Evolutionary conservation across 257 asterid species (phyloP).

Genomic region (Solanum lycopersicoides): DNA sequence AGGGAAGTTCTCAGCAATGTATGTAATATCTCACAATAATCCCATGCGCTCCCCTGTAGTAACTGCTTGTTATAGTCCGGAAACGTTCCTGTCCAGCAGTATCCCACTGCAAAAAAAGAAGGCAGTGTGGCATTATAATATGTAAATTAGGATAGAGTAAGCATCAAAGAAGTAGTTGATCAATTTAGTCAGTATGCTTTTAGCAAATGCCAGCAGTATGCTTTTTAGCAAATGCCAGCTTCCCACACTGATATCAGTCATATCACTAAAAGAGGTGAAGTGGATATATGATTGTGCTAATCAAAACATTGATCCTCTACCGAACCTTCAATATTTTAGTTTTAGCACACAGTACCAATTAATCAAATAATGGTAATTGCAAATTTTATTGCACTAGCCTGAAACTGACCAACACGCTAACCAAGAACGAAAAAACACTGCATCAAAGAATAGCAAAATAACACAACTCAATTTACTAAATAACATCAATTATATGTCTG

Average conservation of each 20-base stretch:
- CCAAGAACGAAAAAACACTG: background rate
- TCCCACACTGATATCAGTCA: background rate
- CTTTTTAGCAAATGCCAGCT: background rate
- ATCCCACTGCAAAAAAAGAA: conserved; percentile 61
- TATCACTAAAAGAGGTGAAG: background rate
- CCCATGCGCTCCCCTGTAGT: conserved; percentile 98
- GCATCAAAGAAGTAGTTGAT: background rate
- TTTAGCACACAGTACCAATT: background rate
- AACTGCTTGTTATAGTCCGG: conserved; percentile 97
- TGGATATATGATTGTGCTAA: background rate
- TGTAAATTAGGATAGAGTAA: background rate
- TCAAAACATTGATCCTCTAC: background rate
- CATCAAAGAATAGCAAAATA: background rate
- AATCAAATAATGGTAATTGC: background rate
- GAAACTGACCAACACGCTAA: background rate
- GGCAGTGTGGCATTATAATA: background rate
- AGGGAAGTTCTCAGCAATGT: background rate
- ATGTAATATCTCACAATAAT: conserved; percentile 58
- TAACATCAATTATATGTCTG: background rate
- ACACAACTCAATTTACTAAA: background rate
- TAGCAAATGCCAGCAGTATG: no score
- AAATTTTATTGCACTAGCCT: background rate
- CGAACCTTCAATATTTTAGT: background rate
- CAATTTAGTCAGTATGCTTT: background rate
- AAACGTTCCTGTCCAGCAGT: conserved; percentile 99